Conservation (phyloP, 2,329 filamentous ascomycete species). For the Byssochlamys sp. region DNA sequence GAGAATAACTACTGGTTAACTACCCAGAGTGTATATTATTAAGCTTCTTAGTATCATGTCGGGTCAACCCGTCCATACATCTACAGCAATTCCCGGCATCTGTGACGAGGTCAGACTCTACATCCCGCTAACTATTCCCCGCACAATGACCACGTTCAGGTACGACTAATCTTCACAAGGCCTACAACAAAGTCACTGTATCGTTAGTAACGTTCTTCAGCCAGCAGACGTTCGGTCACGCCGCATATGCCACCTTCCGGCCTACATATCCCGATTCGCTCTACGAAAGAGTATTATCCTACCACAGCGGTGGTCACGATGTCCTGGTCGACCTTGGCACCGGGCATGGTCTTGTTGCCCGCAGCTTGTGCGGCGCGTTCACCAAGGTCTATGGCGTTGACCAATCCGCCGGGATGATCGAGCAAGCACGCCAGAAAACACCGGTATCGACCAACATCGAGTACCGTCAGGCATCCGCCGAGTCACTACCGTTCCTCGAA, state of each 20-base stretch:
- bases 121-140: background rate
- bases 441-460: constrained; percentile 31
- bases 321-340: constrained; percentile 3
- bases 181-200: background rate
- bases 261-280: constrained; percentile 1
- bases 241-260: constrained; percentile 3
- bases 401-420: constrained; percentile 14
- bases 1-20: too few relatives aligned
- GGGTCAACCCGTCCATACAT: too few relatives aligned
- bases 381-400: constrained; percentile 2
- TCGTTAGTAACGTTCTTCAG: background rate
- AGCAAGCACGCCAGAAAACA: constrained; percentile 18
- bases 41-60: background rate
- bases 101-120: background rate
- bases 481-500: constrained; percentile 44
- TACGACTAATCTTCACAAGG: background rate
- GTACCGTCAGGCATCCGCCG: constrained; percentile 44
- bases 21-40: too few relatives aligned
- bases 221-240: constrained; percentile 1
- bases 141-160: background rate
- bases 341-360: constrained; percentile 4
- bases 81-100: too few relatives aligned
- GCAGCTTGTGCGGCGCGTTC: background rate
- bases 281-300: constrained; percentile 1
- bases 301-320: background rate